Conservation (phyloP, 2,329 filamentous ascomycete species). For the Raffaelea deltoideospora region DNA sequence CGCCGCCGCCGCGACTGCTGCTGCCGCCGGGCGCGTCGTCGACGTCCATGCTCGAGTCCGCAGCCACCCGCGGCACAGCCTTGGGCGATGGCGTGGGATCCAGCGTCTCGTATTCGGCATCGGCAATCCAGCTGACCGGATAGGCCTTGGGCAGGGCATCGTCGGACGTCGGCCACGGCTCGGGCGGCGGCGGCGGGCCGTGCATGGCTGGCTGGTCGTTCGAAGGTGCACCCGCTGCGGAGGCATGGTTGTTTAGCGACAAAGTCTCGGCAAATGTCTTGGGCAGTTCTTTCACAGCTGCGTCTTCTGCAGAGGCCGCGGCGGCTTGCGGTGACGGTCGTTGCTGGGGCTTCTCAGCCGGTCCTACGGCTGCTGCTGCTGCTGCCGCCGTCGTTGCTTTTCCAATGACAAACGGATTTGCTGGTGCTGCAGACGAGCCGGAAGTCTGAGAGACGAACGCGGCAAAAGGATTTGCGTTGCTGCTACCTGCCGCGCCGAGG, state of each 20-base stretch:
- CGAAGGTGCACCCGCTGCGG: constrained; percentile 8
- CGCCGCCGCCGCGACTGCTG: constrained; percentile 14
- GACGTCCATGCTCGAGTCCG: constrained; percentile 33
- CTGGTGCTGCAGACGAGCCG: constrained; percentile 1
- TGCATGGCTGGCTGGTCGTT: constrained; percentile 9
- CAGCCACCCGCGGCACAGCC: constrained; percentile 30
- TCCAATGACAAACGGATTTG: constrained; percentile 3
- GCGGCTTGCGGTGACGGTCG: neutral
- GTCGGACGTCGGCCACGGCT: constrained; percentile 61
- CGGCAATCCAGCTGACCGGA: constrained; percentile 61
- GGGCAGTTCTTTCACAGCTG: constrained; percentile 23
- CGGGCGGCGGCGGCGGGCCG: constrained; percentile 26
- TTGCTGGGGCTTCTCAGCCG: neutral
- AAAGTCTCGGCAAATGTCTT: constrained; percentile 62
- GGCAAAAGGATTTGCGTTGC: neutral
- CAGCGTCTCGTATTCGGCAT: constrained; percentile 85
- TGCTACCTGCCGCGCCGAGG: constrained; percentile 15
- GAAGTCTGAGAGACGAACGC: no score
- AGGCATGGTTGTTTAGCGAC: constrained; percentile 44
- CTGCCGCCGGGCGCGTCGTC: constrained; percentile 17
- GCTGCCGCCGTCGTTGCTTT: neutral
- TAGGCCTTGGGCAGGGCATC: constrained; percentile 57
- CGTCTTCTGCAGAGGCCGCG: neutral
- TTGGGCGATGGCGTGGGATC: constrained; percentile 35
- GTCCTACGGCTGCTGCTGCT: neutral